Percentiles rank a stretch among this genome's conserved stretches.
phyloP scores from a whole-genome alignment of 257 asterid genomes.

The Misopates orontium region DNA sequence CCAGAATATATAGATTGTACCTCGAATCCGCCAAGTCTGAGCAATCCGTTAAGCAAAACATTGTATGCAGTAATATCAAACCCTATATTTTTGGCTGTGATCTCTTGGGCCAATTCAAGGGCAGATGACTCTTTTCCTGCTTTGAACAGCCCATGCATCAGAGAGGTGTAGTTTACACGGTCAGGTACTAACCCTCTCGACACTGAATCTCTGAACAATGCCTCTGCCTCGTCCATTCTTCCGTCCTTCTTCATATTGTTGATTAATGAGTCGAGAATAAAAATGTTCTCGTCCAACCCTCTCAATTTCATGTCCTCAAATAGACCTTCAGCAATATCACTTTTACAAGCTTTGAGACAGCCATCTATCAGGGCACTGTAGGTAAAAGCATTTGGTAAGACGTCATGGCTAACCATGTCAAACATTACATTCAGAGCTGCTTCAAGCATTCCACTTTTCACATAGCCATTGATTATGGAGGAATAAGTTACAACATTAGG shows the following conservation, averaged over 20 bases:
- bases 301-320: conserved; percentile 65
- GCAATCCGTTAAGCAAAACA: conserved; percentile 74
- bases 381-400: conserved; percentile 61
- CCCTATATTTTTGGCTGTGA: conserved; percentile 50
- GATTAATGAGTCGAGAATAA: conserved; percentile 60
- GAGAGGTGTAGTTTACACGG: conserved; percentile 71
- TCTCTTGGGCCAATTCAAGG: conserved; percentile 66
- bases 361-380: conserved; percentile 70
- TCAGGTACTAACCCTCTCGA: conserved; percentile 68
- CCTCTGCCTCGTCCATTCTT: conserved; percentile 61
- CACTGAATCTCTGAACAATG: conserved; percentile 46
- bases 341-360: conserved; percentile 66
- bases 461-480: conserved; percentile 65
- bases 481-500: conserved; percentile 78
- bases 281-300: conserved; percentile 58
- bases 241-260: conserved; percentile 66
- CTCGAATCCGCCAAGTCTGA: conserved; percentile 63
- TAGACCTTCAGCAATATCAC: conserved; percentile 53
- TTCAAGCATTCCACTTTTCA: conserved; percentile 69
- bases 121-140: conserved; percentile 73
- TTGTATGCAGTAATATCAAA: conserved; percentile 71
- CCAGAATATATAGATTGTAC: conserved; percentile 59
- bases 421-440: conserved; percentile 48
- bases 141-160: conserved; percentile 87
- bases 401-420: conserved; percentile 53